phyloP scores from a whole-genome alignment of 495 filamentous ascomycete species.

The Physcia stellaris region DNA sequence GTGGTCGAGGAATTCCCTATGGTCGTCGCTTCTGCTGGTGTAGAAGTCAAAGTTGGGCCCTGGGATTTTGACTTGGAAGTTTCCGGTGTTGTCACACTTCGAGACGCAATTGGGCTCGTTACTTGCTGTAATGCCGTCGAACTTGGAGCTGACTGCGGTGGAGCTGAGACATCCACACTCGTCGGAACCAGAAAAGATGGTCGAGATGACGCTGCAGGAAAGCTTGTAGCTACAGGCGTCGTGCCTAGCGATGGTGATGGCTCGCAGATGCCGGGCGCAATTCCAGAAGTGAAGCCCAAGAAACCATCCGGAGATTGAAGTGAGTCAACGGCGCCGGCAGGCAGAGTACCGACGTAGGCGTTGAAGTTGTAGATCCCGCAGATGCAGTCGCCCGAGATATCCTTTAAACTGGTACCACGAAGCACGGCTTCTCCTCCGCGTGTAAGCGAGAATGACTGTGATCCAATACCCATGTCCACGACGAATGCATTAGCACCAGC shows the following conservation, averaged over 20 bases:
- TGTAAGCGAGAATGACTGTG: slow-evolving; percentile 36
- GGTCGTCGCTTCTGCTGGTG: background rate
- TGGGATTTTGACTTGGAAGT: background rate
- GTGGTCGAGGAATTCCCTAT: background rate
- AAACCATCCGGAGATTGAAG: slow-evolving; percentile 8
- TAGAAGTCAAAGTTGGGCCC: background rate
- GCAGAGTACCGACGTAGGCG: slow-evolving; percentile 28
- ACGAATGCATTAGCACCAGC: slow-evolving; percentile 36
- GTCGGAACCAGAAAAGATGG: background rate
- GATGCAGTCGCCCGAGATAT: slow-evolving; percentile 35
- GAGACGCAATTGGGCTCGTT: too few relatives aligned
- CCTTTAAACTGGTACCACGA: slow-evolving; percentile 37
- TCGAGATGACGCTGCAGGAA: background rate
- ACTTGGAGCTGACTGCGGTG: background rate
- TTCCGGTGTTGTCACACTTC: background rate
- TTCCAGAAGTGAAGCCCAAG: slow-evolving; percentile 3
- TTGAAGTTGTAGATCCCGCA: slow-evolving; percentile 56
- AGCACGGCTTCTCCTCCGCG: slow-evolving; percentile 32
- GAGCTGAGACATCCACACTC: background rate
- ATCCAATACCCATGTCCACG: slow-evolving; percentile 40
- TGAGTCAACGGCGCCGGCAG: slow-evolving; percentile 7
- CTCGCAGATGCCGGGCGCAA: slow-evolving; percentile 5
- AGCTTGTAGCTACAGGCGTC: too few relatives aligned
- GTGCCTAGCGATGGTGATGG: slow-evolving; percentile 8
- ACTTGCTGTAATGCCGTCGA: too few relatives aligned